Evolutionary conservation across 495 filamentous ascomycete genomes (phyloP), one percentile per base, ranked within the genome.

Genomic region (Friedmanniomyces endolithicus): DNA sequence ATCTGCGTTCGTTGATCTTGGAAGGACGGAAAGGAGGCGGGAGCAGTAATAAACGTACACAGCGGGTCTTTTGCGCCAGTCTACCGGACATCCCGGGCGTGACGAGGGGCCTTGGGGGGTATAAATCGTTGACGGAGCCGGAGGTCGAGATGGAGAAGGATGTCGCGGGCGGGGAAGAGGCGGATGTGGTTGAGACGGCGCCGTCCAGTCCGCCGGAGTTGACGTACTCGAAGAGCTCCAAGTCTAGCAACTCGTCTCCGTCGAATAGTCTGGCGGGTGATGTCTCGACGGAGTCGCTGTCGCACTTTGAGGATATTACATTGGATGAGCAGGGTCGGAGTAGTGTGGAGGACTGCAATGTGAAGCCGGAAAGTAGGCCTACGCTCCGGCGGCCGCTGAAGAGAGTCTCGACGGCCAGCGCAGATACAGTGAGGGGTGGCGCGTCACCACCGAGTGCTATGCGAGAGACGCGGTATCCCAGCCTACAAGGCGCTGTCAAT

Each of bases 241-340:
- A 94, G 65, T 87, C 84, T 33, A 92, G 87, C 16, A 92, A 81
- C 60, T 94, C 86, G 16, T 86, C 84, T 53, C 74, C 86, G 40
- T 76, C 80, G 31, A 84, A 90, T 64, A 77, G 82, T 23, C 48
- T 57, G 29, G 56, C 52, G 33, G 58, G 59, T 6, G 56, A 64
- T 31, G 64, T 60, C 46, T 56, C 34, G 6, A 40, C 39, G 34
- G 55, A 58, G 19, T 53, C 50, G 44, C 41, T 67, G 39, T 77
- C 76, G 48, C 82, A 96, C 63, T 96, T 97, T 63, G 92, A 98
- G 67, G 92, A 97, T 48, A 94, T 96, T 60, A 86, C 85, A 11
- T 78, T 98, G 8, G 79, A 95, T 63, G 79, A 87, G 41, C 57
- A 68, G 40, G 59, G 60, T 40, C 53, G 57, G 50, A 48, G 58